Evolutionary conservation across 2,329 filamentous ascomycete species (phyloP).

Genomic region (Fusarium clavum): DNA sequence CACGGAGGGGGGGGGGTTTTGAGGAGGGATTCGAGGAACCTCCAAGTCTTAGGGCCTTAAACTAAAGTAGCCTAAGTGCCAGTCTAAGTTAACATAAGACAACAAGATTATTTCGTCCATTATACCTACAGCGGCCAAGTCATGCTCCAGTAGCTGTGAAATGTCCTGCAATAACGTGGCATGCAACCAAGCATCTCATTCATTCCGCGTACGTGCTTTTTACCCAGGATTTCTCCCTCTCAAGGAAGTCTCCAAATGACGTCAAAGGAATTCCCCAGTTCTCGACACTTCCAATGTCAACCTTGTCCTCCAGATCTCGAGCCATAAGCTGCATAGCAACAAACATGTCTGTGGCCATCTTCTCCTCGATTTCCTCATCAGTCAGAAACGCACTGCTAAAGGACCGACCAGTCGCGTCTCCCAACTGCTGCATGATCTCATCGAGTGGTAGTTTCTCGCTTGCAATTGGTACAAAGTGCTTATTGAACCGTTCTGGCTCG

Average conservation of each 20-base stretch:
- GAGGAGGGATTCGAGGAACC: too few species aligned
- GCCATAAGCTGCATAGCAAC: constrained; percentile 3
- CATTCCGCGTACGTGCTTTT: not conserved
- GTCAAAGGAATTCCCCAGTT: not conserved
- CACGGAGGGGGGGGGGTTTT: too few species aligned
- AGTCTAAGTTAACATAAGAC: too few species aligned
- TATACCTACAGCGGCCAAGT: too few species aligned
- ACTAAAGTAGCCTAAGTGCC: too few species aligned
- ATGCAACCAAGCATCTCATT: too few species aligned
- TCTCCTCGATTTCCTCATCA: not conserved
- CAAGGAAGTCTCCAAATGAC: not conserved
- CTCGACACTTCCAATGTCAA: not conserved
- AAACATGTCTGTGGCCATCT: not conserved
- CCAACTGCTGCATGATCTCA: not conserved
- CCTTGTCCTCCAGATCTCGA: not conserved
- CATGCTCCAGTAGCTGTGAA: not conserved
- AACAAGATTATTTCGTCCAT: too few species aligned
- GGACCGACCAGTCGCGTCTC: not conserved
- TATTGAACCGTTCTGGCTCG: constrained; percentile 1
- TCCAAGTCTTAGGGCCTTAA: too few species aligned
- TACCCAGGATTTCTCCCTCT: not conserved
- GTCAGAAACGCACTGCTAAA: not conserved
- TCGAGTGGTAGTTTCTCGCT: not conserved
- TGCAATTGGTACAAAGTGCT: not conserved
- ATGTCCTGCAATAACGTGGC: not conserved